Evolutionary conservation across 2,329 filamentous ascomycete species (phyloP).

Genomic region (Boeremia lycopersici): DNA sequence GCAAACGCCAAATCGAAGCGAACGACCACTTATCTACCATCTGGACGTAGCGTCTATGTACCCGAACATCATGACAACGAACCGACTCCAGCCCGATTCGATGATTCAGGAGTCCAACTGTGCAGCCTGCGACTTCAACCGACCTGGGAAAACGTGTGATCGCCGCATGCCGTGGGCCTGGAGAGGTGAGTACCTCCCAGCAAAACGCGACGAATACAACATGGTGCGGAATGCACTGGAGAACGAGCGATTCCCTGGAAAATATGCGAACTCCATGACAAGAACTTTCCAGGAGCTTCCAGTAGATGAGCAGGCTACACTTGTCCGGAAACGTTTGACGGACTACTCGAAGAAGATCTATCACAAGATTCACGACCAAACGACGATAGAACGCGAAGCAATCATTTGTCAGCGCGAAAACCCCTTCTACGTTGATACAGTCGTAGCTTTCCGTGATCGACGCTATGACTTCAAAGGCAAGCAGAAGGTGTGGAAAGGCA

Average conservation of each 20-base stretch:
- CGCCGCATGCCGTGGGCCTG: constrained; percentile 94
- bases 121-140: constrained; percentile 96
- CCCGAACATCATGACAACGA: constrained; percentile 99
- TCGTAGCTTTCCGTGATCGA: constrained; percentile 93
- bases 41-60: constrained; percentile 99
- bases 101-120: constrained; percentile 98
- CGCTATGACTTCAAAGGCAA: constrained; percentile 98
- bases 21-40: constrained; percentile 93
- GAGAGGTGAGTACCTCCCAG: constrained; percentile 95
- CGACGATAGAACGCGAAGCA: constrained; percentile 89
- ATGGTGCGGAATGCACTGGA: constrained; percentile 94
- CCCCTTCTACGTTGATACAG: constrained; percentile 96
- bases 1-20: constrained; percentile 80
- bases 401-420: constrained; percentile 99
- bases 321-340: constrained; percentile 86
- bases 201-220: constrained; percentile 97
- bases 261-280: constrained; percentile 69
- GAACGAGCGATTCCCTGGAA: constrained; percentile 90
- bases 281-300: constrained; percentile 82
- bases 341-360: constrained; percentile 98
- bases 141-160: constrained; percentile 96
- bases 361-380: constrained; percentile 97
- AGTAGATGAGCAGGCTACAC: constrained; percentile 77
- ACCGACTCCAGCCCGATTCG: constrained; percentile 95
- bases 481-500: constrained; percentile 98